Conservation (phyloP, 192 early-diverging fungal genomes). For the Podochytrium sp. region DNA sequence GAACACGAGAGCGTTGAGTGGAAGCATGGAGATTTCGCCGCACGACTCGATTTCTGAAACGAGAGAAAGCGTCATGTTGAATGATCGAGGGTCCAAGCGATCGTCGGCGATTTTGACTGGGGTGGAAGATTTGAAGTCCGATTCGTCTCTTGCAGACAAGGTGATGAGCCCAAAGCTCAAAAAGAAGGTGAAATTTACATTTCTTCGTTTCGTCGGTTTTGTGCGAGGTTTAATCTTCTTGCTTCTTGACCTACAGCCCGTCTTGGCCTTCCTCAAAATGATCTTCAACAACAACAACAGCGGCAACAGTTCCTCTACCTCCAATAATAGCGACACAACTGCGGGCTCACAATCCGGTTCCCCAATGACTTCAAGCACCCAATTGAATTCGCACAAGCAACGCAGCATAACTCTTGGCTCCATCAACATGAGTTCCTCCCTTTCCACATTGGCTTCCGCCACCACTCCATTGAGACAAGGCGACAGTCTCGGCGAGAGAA, state of each 20-base stretch:
- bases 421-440: neutral
- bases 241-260: conserved; percentile 5
- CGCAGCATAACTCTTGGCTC: conserved; percentile 1
- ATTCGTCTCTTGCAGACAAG: neutral
- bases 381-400: neutral
- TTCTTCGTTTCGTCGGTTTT: neutral
- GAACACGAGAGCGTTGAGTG: neutral
- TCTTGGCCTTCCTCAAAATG: conserved; percentile 21
- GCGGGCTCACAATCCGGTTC: neutral
- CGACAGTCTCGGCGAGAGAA: neutral
- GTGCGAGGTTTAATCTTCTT: neutral
- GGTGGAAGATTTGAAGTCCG: conserved; percentile 1
- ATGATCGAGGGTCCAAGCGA: neutral
- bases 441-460: neutral
- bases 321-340: neutral
- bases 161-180: conserved; percentile 2
- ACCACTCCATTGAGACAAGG: neutral
- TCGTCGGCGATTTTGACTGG: neutral
- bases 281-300: conserved; percentile 20
- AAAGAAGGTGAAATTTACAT: conserved; percentile 1
- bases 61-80: neutral
- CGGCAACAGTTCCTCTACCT: neutral
- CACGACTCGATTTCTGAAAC: neutral
- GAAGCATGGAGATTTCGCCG: neutral
- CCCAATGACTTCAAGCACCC: neutral